Evolutionary conservation across 73 alveolate genomes (phyloP), one percentile per base, ranked within the genome.

Genomic region (Tetrahymena borealis): DNA sequence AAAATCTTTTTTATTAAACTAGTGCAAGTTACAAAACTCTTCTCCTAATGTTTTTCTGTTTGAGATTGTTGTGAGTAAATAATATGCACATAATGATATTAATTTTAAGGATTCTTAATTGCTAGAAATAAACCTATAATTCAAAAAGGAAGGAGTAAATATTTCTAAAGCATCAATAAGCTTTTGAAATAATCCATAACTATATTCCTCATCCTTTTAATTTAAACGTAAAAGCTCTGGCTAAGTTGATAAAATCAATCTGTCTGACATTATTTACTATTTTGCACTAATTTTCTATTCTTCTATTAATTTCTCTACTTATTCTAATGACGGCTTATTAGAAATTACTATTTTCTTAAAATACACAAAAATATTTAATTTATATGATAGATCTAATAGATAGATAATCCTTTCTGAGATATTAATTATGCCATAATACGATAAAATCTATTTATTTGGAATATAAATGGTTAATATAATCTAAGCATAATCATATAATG

Each of bases 1-100:
- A 77, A 77, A 91, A 32, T 91, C 94, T 33, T 90, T 41, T 77
- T 91, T 77, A 91, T 91, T 91, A 79, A 79, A 79, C 32, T 35
- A 18, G 32, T 79, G 91, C 35, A 60, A 20, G 31, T 60, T 60
- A 60, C 85, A 60, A 60, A 60, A 60, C 10, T 60, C 85, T 60
- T 60, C 85, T 60, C 85, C 85, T 60, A 60, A 60, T 24, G 85
- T 60, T 20, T 60, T 60, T 18, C 85, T 60, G 38, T 60, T 60
- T 0, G 85, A 60, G 28, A 60, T 60, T 24, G 85, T 60, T 18
- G 85, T 60, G 9, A 60, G 38, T 6, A 60, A 24, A 15, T 60
- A 60, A 60, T 60, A 60, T 24, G 85, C 85, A 10, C 2, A 60
- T 10, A 60, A 60, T 60, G 85, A 60, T 1, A 60, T 7, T 60